Evolutionary conservation across 2,329 filamentous ascomycete species (phyloP), one percentile per base, ranked within the genome.

Genomic region (Claviceps sorghi): DNA sequence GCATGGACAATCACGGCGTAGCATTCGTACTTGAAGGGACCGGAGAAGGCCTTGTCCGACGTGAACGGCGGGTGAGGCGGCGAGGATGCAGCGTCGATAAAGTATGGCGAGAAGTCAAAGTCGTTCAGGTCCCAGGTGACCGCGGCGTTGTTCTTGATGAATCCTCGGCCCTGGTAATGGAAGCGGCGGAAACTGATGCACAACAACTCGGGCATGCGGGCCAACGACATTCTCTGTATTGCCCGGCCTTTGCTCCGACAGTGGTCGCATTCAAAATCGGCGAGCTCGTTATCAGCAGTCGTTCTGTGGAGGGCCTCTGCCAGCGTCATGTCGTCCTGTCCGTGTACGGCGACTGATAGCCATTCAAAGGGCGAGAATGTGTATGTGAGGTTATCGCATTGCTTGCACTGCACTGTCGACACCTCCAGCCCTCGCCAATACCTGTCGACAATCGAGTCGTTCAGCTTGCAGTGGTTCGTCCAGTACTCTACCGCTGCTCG

Each of bases 1-100:
- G 79, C 68, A 65, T 96, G 90, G 56, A 86, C 76, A 51, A 94
- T 79, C 7, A 96, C 84, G 2, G 83, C 91, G 64, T 95, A 96
- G 50, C 86, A 83, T 62, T 95, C 84, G 66, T 96, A 98, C 5
- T 73, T 70, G 62, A 86, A 88, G 0, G 86, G 83, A 1, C 67
- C 69, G 2, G 61, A 59, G 53, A 76, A 74, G 15, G 69, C 69
- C 10, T 60, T 65, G 53, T 73, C 70, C 41, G 41, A 15, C 17
- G 49, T n/a, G 19, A 5, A 40, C 19, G 49, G 29, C 50, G 63
- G 70, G 52, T 60, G 69, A 21, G 21, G 9, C 1, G 22, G 19
- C 21, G 51, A 13, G 7, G 15, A 44, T 15, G 52, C 51, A 60
- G 65, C 55, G 13, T 62, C 62, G 54, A 72, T 64, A 55, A 70